Percentiles rank a stretch among this genome's conserved stretches.
Conservation (phyloP, 495 filamentous ascomycete species). For the Penicillium subrubescens region DNA sequence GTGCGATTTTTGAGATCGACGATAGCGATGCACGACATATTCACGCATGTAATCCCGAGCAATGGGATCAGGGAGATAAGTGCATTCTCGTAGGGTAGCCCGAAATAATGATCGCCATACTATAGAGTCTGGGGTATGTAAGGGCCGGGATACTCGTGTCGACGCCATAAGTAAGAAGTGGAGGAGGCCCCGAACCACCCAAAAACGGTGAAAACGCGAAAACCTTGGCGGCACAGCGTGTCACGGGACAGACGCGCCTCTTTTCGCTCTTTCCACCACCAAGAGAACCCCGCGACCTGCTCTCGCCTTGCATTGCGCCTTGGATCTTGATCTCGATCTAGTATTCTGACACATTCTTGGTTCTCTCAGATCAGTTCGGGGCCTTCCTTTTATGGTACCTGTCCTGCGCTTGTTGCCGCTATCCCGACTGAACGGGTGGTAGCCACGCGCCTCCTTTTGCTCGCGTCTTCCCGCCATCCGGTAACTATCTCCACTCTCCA, state of each 20-base stretch:
- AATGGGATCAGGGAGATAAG: constrained; percentile 77
- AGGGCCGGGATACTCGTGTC: constrained; percentile 9
- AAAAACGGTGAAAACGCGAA: constrained; percentile 33
- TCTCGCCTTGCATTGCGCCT: constrained; percentile 28
- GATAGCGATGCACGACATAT: constrained; percentile 62
- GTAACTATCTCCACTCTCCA: constrained; percentile 22
- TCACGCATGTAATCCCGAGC: constrained; percentile 62
- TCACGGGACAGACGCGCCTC: constrained; percentile 40
- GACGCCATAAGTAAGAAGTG: constrained; percentile 26
- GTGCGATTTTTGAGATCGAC: constrained; percentile 25
- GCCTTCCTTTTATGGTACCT: constrained; percentile 21
- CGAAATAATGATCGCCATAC: constrained; percentile 69
- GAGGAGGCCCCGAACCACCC: constrained; percentile 15
- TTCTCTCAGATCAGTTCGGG: constrained; percentile 1
- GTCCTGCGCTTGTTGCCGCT: constrained; percentile 22
- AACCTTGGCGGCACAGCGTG: constrained; percentile 28
- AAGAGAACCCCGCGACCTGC: constrained; percentile 30
- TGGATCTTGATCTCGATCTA: constrained; percentile 16
- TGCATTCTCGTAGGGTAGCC: constrained; percentile 77
- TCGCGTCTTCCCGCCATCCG: constrained; percentile 36
- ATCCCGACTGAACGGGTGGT: constrained; percentile 30
- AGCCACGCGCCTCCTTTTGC: constrained; percentile 42
- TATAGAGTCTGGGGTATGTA: neutral
- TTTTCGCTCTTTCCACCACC: constrained; percentile 22
- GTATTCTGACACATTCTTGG: constrained; percentile 23